Evolutionary conservation across 1,284 basidiomycete genomes (phyloP).

Genomic region (Anthracocystis panici-leucophaei): DNA sequence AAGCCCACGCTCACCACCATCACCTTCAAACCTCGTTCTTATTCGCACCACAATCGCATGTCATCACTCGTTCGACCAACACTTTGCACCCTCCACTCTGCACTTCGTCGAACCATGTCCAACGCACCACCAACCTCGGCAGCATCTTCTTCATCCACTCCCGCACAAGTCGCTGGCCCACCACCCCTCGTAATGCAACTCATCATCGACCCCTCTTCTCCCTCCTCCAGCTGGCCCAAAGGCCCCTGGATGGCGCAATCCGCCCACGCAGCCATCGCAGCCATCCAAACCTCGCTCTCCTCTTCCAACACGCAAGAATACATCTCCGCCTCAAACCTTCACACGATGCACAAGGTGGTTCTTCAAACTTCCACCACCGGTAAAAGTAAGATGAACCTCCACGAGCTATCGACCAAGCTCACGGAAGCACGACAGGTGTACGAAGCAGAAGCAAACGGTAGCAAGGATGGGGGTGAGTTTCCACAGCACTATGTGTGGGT

Average conservation of each 20-base stretch:
- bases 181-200: conserved; percentile 67
- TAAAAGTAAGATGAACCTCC: conserved; percentile 52
- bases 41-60: background rate
- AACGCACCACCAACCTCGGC: conserved; percentile 5
- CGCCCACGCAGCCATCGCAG: conserved; percentile 74
- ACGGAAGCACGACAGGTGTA: conserved; percentile 36
- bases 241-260: conserved; percentile 75
- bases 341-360: conserved; percentile 65
- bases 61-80: background rate
- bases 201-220: conserved; percentile 52
- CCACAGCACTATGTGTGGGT: conserved; percentile 73
- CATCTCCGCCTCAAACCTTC: conserved; percentile 39
- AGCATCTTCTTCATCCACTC: background rate
- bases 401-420: conserved; percentile 64
- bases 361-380: conserved; percentile 57
- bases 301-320: conserved; percentile 45
- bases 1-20: background rate
- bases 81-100: background rate
- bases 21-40: background rate
- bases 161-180: background rate
- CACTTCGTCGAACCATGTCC: conserved; percentile 12
- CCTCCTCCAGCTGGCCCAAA: conserved; percentile 72
- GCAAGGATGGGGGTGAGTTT: conserved; percentile 40
- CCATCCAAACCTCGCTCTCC: conserved; percentile 31
- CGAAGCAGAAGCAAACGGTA: conserved; percentile 12